Conservation (phyloP, 2,329 filamentous ascomycete genomes). For the Dactylellina cionopaga region DNA sequence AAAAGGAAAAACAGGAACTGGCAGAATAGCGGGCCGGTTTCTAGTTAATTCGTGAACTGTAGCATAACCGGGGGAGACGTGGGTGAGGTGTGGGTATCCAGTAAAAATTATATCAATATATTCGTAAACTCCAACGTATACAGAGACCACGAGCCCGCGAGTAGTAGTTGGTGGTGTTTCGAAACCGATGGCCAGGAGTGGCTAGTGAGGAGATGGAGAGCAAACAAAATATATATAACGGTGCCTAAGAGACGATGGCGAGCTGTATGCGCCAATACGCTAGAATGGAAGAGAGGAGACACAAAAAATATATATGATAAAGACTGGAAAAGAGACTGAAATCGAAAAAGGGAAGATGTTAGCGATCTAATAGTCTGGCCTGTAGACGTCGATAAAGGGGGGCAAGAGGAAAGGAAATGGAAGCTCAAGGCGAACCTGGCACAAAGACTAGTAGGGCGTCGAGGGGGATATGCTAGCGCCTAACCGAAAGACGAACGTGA, state of each 20-base stretch:
- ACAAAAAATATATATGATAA: neutral
- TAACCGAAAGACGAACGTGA: slow-evolving; percentile 40
- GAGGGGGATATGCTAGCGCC: slow-evolving; percentile 27
- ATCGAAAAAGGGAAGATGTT: slow-evolving; percentile 9
- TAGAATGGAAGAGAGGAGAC: slow-evolving; percentile 7
- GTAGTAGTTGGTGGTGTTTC: no score
- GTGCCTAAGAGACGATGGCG: slow-evolving; percentile 2
- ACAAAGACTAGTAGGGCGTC: slow-evolving; percentile 30
- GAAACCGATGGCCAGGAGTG: neutral
- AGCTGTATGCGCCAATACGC: slow-evolving; percentile 38
- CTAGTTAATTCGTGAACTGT: slow-evolving; percentile 26
- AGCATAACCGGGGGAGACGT: neutral
- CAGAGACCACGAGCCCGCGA: neutral
- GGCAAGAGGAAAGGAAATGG: neutral
- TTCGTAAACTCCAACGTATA: neutral
- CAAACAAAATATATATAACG: slow-evolving; percentile 17
- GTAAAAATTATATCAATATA: neutral
- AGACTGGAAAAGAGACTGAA: neutral
- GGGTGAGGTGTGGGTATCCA: neutral
- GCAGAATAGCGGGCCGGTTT: neutral
- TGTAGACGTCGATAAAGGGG: slow-evolving; percentile 9
- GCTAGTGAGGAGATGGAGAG: neutral
- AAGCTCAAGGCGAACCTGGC: slow-evolving; percentile 49
- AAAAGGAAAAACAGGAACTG: neutral
- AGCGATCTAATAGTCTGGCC: slow-evolving; percentile 12